Percentiles rank a stretch among this genome's conserved stretches.
Evolutionary conservation across 2,329 filamentous ascomycete genomes (phyloP).

Genomic region (Aspergillus floridensis): DNA sequence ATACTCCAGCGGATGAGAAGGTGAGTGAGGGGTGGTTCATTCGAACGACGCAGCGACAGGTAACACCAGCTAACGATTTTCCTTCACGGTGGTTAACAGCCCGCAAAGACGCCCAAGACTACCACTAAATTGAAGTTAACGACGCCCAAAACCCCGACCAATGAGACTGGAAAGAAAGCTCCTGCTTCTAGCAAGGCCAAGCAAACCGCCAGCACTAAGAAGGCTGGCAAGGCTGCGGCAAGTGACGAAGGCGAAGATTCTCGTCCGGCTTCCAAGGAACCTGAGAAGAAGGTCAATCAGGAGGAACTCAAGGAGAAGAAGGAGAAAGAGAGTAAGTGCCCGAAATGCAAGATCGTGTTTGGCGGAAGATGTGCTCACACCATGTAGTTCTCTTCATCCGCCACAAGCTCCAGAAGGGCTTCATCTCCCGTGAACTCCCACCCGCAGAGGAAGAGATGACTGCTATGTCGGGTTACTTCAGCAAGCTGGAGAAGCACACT

Average conservation of each 20-base stretch:
- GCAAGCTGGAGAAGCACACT: slow-evolving; percentile 73
- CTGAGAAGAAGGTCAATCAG: slow-evolving; percentile 54
- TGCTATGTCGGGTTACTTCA: slow-evolving; percentile 46
- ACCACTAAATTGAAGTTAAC: slow-evolving; percentile 52
- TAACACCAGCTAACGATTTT: neutral
- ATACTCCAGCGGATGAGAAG: slow-evolving; percentile 69
- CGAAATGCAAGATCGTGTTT: neutral
- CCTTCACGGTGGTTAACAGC: slow-evolving; percentile 41
- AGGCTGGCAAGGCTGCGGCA: slow-evolving; percentile 54
- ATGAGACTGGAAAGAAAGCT: slow-evolving; percentile 48
- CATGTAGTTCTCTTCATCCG: slow-evolving; percentile 78
- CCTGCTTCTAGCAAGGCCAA: slow-evolving; percentile 53
- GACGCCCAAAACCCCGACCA: slow-evolving; percentile 58
- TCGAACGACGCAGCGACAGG: neutral
- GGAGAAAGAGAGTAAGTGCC: slow-evolving; percentile 52
- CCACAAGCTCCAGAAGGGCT: slow-evolving; percentile 91
- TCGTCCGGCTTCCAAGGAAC: slow-evolving; percentile 50
- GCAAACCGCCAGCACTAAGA: slow-evolving; percentile 58
- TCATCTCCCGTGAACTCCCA: slow-evolving; percentile 76
- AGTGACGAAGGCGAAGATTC: slow-evolving; percentile 61
- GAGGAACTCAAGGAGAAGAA: slow-evolving; percentile 57
- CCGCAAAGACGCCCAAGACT: slow-evolving; percentile 65
- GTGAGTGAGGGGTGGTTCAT: slow-evolving; percentile 42
- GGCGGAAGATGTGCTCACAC: slow-evolving; percentile 15
- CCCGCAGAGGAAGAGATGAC: slow-evolving; percentile 71